Evolutionary conservation across 495 filamentous ascomycete species (phyloP).

Genomic region (Talaromyces nanjingensis): DNA sequence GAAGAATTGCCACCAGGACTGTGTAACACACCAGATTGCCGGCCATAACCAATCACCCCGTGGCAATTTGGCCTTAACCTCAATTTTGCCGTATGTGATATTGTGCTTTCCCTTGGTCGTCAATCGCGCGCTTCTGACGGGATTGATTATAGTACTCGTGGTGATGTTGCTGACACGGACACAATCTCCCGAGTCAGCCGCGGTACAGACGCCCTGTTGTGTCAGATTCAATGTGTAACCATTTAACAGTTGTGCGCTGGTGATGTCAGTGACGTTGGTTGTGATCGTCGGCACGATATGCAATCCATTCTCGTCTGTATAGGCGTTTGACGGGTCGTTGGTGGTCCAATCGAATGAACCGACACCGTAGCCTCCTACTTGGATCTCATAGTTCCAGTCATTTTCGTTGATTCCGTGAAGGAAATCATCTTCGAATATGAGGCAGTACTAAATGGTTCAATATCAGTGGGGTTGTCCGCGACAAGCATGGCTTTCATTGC

Average conservation of each 20-base stretch:
- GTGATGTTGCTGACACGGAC: slow-evolving; percentile 58
- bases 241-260: slow-evolving; percentile 30
- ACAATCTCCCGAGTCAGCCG: slow-evolving; percentile 45
- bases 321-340: slow-evolving; percentile 31
- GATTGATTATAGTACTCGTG: slow-evolving; percentile 66
- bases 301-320: slow-evolving; percentile 29
- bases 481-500: not conserved
- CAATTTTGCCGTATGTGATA: slow-evolving; percentile 74
- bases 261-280: slow-evolving; percentile 27
- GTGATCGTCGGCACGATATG: slow-evolving; percentile 42
- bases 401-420: slow-evolving; percentile 47
- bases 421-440: slow-evolving; percentile 63
- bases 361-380: slow-evolving; percentile 72
- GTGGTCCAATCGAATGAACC: slow-evolving; percentile 75
- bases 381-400: slow-evolving; percentile 67
- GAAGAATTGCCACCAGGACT: not conserved
- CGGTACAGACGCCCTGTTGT: slow-evolving; percentile 55
- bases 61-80: slow-evolving; percentile 70
- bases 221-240: slow-evolving; percentile 60
- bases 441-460: slow-evolving; percentile 46
- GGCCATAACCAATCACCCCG: slow-evolving; percentile 82
- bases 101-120: slow-evolving; percentile 57
- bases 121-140: slow-evolving; percentile 68
- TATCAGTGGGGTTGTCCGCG: not conserved
- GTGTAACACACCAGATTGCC: slow-evolving; percentile 53